Evolutionary conservation across 257 asterid species (phyloP).

Genomic region (Fraxinus americana): DNA sequence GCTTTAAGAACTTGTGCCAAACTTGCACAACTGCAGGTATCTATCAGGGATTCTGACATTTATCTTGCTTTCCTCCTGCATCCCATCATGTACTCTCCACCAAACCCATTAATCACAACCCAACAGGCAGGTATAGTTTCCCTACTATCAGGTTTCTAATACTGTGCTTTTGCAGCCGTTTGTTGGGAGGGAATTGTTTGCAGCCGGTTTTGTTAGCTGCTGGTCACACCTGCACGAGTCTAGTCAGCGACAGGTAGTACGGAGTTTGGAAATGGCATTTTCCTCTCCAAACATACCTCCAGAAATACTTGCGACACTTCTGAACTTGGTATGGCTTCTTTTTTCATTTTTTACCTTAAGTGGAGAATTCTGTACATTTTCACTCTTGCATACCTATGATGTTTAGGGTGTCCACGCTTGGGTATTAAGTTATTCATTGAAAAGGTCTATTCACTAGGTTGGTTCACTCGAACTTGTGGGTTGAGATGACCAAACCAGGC

Average conservation of each 20-base stretch:
- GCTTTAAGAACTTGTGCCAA: conserved; percentile 94
- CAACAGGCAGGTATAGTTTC: conserved; percentile 13
- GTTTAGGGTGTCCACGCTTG: conserved; percentile 6
- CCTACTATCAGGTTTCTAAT: conserved; percentile 27
- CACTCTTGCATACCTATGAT: not conserved
- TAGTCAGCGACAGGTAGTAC: conserved; percentile 81
- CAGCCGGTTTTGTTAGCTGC: conserved; percentile 99
- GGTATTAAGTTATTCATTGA: conserved; percentile 12
- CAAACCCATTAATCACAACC: not conserved
- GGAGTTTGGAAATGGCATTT: conserved; percentile 97
- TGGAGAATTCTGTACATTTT: conserved; percentile 10
- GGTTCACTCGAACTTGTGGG: conserved; percentile 9
- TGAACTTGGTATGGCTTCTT: conserved; percentile 72
- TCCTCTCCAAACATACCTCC: conserved; percentile 98
- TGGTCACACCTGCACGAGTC: conserved; percentile 88
- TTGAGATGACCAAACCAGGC: not conserved
- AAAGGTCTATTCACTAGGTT: conserved; percentile 1
- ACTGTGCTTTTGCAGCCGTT: conserved; percentile 67
- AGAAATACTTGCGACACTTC: conserved; percentile 94
- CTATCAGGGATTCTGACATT: conserved; percentile 21
- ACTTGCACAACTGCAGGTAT: conserved; percentile 97
- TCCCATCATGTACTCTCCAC: not conserved
- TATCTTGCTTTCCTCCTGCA: conserved; percentile 15
- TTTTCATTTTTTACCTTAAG: conserved; percentile 6
- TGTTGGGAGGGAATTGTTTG: conserved; percentile 97